Conservation (phyloP, 371 early-diverging fungal genomes). For the Apophysomyces variabilis region DNA sequence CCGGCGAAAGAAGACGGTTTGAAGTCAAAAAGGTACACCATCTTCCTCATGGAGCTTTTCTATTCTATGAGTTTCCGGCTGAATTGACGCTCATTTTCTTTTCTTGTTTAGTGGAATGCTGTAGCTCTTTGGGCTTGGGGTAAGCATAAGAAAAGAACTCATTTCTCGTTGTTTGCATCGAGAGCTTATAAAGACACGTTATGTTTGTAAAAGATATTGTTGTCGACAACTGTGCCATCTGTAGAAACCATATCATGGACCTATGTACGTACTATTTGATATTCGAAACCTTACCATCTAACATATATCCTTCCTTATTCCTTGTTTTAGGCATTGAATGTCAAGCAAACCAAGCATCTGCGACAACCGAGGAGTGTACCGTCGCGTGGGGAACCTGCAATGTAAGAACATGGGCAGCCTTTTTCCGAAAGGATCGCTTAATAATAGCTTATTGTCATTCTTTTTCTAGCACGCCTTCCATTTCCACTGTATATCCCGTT, state of each 20-base stretch:
- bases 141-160: slow-evolving; percentile 32
- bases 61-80: too few relatives aligned
- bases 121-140: slow-evolving; percentile 99
- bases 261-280: slow-evolving; percentile 74
- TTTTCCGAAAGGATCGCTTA: too few relatives aligned
- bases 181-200: neutral
- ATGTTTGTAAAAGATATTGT: slow-evolving; percentile 90
- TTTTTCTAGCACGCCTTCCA: slow-evolving; percentile 95
- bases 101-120: slow-evolving; percentile 89
- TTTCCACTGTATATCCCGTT: slow-evolving; percentile 98
- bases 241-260: slow-evolving; percentile 99
- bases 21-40: slow-evolving; percentile 91
- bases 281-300: neutral
- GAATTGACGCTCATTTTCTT: too few relatives aligned
- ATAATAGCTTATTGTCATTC: too few relatives aligned
- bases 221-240: slow-evolving; percentile 99
- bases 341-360: slow-evolving; percentile 96
- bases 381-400: slow-evolving; percentile 99
- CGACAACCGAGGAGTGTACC: slow-evolving; percentile 93
- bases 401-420: slow-evolving; percentile 50
- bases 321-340: slow-evolving; percentile 85
- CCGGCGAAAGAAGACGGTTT: slow-evolving; percentile 80
- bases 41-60: neutral
- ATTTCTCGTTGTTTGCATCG: too few relatives aligned
- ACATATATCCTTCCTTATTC: neutral